Evolutionary conservation across 768 basidiomycete genomes (phyloP), one percentile per base, ranked within the genome.

Genomic region (Lactifluus pinguis): DNA sequence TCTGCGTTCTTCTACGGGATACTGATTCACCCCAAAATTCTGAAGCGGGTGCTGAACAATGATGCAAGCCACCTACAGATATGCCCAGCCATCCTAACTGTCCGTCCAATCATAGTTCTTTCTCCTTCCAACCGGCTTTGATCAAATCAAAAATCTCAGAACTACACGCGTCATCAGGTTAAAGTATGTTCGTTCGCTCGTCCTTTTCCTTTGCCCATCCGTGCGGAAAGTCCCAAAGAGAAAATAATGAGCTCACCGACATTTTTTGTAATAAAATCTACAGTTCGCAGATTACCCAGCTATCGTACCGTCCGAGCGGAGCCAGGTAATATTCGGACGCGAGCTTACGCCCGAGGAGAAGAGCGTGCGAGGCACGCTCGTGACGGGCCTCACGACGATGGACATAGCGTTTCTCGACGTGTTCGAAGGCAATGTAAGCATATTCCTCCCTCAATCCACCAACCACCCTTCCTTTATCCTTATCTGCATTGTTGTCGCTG

Each of bases 1-100:
- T 73, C 75, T 29, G 85, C 85, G 17, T 95, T 94, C 72, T 89
- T 92, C 76, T 93, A 95, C 72, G 95, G 95, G 13, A 95, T 91
- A 0, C 76, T 98, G 21, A 84, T 95, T 79, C 91, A 94, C 67
- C 92, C 93, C 6, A 81, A 81, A 53, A 87, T 98, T 68, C 75
- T 97, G 42, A 80, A 77, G 59, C 76, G 85, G 19, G 92, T 97
- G 7, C 83, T 97, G 48, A 77, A 77, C 7, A 84, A 89, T 66
- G 76, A 83, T 49, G 89, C 86, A 8, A 66, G 73, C 8, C 76
- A 84, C 63, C 76, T 95, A 2, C 69, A 81, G 55, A 80, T 89
- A 49, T 83, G 84, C 62, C 85, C 89, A 42, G 93, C 92, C 6
- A 69, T 94, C 7, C 71, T 97, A 8, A 74, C 81, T 68, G 92